Evolutionary conservation across 202 grass and related monocot species (phyloP).

Genomic region (Elaeis oleifera): DNA sequence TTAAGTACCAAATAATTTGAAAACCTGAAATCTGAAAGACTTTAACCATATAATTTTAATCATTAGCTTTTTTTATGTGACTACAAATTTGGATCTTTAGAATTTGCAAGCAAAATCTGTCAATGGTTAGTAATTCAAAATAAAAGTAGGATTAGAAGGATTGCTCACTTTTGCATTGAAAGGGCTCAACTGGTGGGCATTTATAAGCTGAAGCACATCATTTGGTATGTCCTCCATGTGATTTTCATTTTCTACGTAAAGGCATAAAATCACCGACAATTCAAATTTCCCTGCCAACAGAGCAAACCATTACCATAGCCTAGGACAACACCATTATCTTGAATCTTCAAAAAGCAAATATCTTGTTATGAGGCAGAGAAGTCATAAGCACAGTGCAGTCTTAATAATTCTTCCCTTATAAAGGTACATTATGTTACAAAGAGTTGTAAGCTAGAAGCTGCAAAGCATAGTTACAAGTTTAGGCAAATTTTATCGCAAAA

Average conservation of each 20-base stretch:
- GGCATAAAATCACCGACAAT: slow-evolving; percentile 68
- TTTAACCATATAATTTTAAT: no score
- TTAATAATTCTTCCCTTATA: no score
- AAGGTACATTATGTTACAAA: no score
- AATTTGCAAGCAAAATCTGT: slow-evolving; percentile 6
- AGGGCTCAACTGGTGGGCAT: slow-evolving; percentile 42
- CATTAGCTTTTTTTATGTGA: no score
- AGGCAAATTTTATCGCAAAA: no score
- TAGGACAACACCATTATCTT: not conserved
- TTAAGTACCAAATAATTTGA: no score
- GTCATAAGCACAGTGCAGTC: no score
- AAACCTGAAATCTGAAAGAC: no score
- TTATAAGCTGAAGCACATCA: slow-evolving; percentile 53
- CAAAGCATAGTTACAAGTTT: no score
- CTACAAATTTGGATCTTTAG: not conserved
- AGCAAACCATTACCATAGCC: slow-evolving; percentile 1
- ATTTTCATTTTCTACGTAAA: slow-evolving; percentile 42
- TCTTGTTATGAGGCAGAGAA: no score
- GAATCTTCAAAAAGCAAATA: no score
- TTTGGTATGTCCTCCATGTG: slow-evolving; percentile 34
- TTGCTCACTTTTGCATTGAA: slow-evolving; percentile 59
- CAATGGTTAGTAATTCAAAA: slow-evolving; percentile 8
- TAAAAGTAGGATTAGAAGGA: not conserved
- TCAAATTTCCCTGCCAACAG: slow-evolving; percentile 53
- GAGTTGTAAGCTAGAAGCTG: no score